Evolutionary conservation across 345 rosid species (phyloP).

Genomic region (Euphorbia pulcherrima): DNA sequence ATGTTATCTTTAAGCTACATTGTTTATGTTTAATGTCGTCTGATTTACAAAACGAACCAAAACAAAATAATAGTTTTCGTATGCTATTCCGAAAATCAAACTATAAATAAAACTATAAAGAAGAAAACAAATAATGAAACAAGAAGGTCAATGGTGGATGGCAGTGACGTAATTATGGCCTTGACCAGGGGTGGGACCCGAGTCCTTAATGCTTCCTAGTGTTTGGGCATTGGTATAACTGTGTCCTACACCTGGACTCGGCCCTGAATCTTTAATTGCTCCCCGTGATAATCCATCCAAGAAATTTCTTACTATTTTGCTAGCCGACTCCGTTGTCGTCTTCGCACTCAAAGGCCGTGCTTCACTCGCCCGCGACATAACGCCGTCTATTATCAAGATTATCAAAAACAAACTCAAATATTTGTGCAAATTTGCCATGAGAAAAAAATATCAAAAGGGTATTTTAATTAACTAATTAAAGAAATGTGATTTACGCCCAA

Average conservation of each 20-base stretch:
- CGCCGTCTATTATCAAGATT: slow-evolving; percentile 19
- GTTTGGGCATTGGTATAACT: neutral
- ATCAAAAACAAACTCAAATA: slow-evolving; percentile 23
- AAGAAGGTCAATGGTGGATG: neutral
- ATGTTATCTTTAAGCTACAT: too few species aligned
- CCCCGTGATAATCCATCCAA: slow-evolving; percentile 41
- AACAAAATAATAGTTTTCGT: too few species aligned
- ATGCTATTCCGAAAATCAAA: too few species aligned
- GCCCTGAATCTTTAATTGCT: slow-evolving; percentile 40
- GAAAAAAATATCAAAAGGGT: neutral
- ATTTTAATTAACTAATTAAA: neutral
- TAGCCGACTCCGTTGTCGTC: slow-evolving; percentile 4
- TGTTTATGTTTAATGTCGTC: too few species aligned
- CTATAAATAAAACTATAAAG: too few species aligned
- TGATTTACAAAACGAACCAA: too few species aligned
- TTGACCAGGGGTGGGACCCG: too few species aligned
- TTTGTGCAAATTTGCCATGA: slow-evolving; percentile 26
- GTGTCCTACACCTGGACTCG: slow-evolving; percentile 19
- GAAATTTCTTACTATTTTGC: slow-evolving; percentile 22
- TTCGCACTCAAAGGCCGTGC: slow-evolving; percentile 38
- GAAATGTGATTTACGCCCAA: too few species aligned
- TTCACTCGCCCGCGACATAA: slow-evolving; percentile 27
- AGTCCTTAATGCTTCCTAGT: too few species aligned
- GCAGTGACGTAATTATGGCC: slow-evolving; percentile 26
- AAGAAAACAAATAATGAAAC: too few species aligned